These are phyloP conservation scores for Colletotrichum sp. DNA, from an alignment of 2,329 filamentous ascomycete species.

Conservation along the genomic window DNA sequence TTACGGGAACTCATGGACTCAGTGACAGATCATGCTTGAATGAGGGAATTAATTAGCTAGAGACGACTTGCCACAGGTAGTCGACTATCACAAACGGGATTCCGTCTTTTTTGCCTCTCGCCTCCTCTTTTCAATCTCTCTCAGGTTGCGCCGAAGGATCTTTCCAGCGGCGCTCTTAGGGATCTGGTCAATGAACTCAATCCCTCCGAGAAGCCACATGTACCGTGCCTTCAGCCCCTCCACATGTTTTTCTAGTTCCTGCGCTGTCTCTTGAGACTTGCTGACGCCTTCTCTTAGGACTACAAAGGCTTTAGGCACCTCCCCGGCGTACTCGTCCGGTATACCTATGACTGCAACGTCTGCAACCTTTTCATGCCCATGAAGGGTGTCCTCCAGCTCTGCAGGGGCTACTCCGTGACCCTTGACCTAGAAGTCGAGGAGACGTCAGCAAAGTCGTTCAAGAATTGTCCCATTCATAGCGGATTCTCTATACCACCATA, in stretches of 20 bases:
- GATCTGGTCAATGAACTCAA: constrained; percentile 57
- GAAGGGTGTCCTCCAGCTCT: constrained; percentile 67
- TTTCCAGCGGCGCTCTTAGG: constrained; percentile 68
- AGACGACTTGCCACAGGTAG: not conserved
- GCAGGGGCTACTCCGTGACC: constrained; percentile 67
- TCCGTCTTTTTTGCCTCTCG: not conserved
- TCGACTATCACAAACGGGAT: not conserved
- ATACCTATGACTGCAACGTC: constrained; percentile 63
- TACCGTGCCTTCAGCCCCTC: constrained; percentile 58
- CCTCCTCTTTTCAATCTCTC: constrained; percentile 30
- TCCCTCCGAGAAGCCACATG: constrained; percentile 55
- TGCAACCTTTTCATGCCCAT: constrained; percentile 60
- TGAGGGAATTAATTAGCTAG: not conserved
- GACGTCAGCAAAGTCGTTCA: not conserved
- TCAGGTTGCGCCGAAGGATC: constrained; percentile 61
- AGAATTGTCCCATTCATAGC: not conserved
- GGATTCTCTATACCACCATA: not conserved
- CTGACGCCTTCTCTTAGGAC: constrained; percentile 40
- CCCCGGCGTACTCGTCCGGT: constrained; percentile 58
- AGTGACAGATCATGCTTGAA: not conserved
- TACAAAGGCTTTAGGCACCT: constrained; percentile 63
- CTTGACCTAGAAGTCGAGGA: constrained; percentile 36
- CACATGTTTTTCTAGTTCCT: constrained; percentile 52
- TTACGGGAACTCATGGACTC: not conserved
- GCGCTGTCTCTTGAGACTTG: constrained; percentile 37